A percentile compares a stretch with the other conserved stretches of the same genome.
Conservation (phyloP, 192 early-diverging fungal species). For the Podochytrium sp. region DNA sequence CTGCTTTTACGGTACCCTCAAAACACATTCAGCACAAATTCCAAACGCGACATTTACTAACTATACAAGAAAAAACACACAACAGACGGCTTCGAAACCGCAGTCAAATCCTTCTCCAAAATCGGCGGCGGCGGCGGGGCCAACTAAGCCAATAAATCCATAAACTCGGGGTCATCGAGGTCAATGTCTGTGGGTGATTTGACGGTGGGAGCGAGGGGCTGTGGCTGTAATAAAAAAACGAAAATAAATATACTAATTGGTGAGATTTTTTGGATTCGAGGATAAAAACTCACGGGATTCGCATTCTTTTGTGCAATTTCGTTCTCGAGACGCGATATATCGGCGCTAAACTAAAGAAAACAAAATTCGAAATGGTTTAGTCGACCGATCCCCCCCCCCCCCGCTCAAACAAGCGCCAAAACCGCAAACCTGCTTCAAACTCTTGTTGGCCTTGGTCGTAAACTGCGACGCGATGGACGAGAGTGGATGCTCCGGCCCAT, state of each 20-base stretch:
- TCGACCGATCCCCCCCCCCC: not conserved
- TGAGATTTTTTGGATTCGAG: not conserved
- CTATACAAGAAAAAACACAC: too few relatives aligned
- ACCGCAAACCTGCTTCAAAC: not conserved
- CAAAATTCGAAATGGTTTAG: too few relatives aligned
- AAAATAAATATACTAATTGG: not conserved
- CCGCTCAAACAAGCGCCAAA: too few relatives aligned
- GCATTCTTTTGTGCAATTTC: conserved; percentile 14
- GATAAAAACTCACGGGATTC: not conserved
- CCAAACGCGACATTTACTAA: too few relatives aligned
- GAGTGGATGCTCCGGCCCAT: conserved; percentile 52
- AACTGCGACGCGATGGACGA: conserved; percentile 48
- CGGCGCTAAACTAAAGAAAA: not conserved
- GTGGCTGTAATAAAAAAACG: not conserved
- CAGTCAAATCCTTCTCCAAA: conserved; percentile 21
- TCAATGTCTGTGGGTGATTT: not conserved
- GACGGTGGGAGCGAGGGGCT: too few relatives aligned
- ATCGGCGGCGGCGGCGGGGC: not conserved
- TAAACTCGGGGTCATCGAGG: not conserved
- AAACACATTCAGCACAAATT: too few relatives aligned
- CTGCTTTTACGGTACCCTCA: conserved; percentile 39
- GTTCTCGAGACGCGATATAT: conserved; percentile 11
- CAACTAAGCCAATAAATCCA: not conserved
- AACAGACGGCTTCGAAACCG: conserved; percentile 17
- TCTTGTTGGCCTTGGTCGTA: conserved; percentile 33